Percentiles rank a stretch among this genome's conserved stretches.
Conservation (phyloP, 345 rosid species). For the Aquilaria yunnanensis region DNA sequence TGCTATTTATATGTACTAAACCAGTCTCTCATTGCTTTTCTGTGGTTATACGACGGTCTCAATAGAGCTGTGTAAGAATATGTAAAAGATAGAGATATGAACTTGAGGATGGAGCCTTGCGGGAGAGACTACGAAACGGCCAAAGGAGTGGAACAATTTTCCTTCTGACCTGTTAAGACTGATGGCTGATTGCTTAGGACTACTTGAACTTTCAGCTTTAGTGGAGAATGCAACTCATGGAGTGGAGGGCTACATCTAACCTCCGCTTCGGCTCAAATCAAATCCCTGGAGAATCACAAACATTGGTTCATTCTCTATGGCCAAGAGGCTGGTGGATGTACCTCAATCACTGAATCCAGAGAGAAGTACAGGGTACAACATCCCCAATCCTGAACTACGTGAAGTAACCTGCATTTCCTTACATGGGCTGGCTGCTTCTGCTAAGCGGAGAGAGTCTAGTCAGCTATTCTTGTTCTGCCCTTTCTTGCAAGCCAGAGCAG, state of each 20-base stretch:
- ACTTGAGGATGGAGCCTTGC: not conserved
- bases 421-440: constrained; percentile 22
- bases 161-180: constrained; percentile 10
- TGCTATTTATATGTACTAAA: not conserved
- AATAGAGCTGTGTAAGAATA: not conserved
- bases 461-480: constrained; percentile 28
- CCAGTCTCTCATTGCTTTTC: not conserved
- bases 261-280: constrained; percentile 13
- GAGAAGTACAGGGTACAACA: not conserved
- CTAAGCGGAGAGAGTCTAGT: not conserved
- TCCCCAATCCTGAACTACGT: constrained; percentile 12
- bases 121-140: not conserved
- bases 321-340: constrained; percentile 8
- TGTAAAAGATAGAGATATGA: not conserved
- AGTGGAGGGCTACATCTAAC: constrained; percentile 2
- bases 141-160: constrained; percentile 14
- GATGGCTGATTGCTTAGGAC: constrained; percentile 16
- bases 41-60: not conserved
- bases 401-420: constrained; percentile 29
- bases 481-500: constrained; percentile 17
- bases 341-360: not conserved
- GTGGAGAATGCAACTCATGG: constrained; percentile 23
- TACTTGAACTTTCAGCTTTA: constrained; percentile 21
- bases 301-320: constrained; percentile 25
- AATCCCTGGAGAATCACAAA: not conserved